Evolutionary conservation across 495 filamentous ascomycete genomes (phyloP).

Genomic region (Trichoderma erinaceum): DNA sequence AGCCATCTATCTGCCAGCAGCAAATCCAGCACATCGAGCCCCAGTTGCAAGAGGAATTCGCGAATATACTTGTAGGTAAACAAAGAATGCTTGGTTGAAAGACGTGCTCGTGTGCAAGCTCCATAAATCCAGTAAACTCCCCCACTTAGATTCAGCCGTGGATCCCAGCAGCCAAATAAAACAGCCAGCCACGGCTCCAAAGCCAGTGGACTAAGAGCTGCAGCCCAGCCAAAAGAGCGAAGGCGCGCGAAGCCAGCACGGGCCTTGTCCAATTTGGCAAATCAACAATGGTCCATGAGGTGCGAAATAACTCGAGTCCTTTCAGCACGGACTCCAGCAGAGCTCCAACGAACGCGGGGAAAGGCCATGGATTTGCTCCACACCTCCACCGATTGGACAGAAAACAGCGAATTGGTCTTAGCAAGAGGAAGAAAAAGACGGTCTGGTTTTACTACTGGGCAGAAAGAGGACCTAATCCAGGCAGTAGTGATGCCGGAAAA

Average conservation of each 20-base stretch:
- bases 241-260: not conserved
- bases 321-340: not conserved
- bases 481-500: no score
- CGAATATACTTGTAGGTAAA: no score
- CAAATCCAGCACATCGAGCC: no score
- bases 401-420: no score
- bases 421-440: no score
- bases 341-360: constrained; percentile 2
- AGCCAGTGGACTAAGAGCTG: constrained; percentile 1
- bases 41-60: no score
- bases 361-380: constrained; percentile 8
- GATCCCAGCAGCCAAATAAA: not conserved
- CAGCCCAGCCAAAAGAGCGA: constrained; percentile 14
- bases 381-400: not conserved
- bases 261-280: not conserved
- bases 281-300: not conserved
- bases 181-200: not conserved
- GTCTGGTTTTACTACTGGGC: no score
- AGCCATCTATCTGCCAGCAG: no score
- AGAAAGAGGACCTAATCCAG: no score
- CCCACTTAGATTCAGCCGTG: not conserved
- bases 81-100: no score
- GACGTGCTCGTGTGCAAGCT: no score
- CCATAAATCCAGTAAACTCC: not conserved
- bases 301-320: not conserved